phyloP scores from a whole-genome alignment of 768 basidiomycete genomes.

The Suillus discolor region DNA sequence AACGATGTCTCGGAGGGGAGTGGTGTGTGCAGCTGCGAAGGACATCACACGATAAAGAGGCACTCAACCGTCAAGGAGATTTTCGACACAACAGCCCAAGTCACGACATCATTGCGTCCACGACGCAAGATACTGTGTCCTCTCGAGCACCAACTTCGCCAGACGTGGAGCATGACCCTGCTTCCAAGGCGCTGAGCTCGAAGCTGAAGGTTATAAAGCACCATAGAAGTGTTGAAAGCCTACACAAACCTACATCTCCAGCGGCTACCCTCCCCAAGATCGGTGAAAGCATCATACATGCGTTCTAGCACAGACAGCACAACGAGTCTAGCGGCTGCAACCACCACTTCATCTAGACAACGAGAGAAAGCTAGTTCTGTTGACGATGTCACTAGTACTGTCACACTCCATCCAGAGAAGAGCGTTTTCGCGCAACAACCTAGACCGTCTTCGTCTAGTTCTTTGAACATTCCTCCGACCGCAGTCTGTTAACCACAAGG shows the following conservation, averaged over 20 bases:
- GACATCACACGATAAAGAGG: constrained; percentile 29
- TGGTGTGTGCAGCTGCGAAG: constrained; percentile 81
- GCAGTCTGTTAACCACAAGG: constrained; percentile 23
- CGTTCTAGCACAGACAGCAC: constrained; percentile 44
- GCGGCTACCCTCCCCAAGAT: constrained; percentile 33
- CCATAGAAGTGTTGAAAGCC: constrained; percentile 67
- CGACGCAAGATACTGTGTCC: constrained; percentile 35
- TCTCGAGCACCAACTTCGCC: constrained; percentile 17
- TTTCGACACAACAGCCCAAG: constrained; percentile 45
- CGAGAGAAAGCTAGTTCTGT: constrained; percentile 29
- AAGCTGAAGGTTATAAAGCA: constrained; percentile 54
- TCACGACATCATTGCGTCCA: constrained; percentile 43
- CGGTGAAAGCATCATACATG: constrained; percentile 38
- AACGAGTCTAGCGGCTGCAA: constrained; percentile 31
- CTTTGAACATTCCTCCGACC: constrained; percentile 20
- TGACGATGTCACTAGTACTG: constrained; percentile 24
- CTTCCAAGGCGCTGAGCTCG: constrained; percentile 24
- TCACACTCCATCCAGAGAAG: constrained; percentile 19
- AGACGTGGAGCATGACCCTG: constrained; percentile 21
- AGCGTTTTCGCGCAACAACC: constrained; percentile 19
- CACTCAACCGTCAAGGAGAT: constrained; percentile 26
- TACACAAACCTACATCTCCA: constrained; percentile 36
- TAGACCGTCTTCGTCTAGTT: constrained; percentile 21
- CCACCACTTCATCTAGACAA: constrained; percentile 18
- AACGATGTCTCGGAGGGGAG: constrained; percentile 83